Percentiles rank a stretch among this genome's conserved stretches.
Evolutionary conservation across 768 basidiomycete genomes (phyloP).

Genomic region (Hydnomerulius pinastri): DNA sequence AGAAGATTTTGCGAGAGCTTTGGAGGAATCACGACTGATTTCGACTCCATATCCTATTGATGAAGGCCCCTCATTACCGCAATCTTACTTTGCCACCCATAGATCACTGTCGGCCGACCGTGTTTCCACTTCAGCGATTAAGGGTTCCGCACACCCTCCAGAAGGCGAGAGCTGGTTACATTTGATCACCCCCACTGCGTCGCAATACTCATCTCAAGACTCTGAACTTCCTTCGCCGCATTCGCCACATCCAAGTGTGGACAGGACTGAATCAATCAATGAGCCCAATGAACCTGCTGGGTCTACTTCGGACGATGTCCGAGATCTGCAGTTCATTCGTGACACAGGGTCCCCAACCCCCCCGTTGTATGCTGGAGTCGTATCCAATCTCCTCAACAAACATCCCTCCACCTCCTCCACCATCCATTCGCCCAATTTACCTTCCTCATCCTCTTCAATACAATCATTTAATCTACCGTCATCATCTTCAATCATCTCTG

Average conservation of each 20-base stretch:
- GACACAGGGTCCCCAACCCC: slow-evolving; percentile 16
- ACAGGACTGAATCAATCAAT: slow-evolving; percentile 14
- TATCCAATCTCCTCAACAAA: slow-evolving; percentile 21
- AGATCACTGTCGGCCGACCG: slow-evolving; percentile 13
- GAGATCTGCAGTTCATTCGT: background rate
- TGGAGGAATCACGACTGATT: slow-evolving; percentile 52
- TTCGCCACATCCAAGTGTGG: slow-evolving; percentile 21
- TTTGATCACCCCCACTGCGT: slow-evolving; percentile 28
- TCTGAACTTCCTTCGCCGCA: slow-evolving; percentile 32
- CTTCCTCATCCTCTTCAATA: slow-evolving; percentile 11
- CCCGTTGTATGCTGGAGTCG: slow-evolving; percentile 26
- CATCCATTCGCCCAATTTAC: slow-evolving; percentile 6
- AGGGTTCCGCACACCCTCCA: slow-evolving; percentile 14
- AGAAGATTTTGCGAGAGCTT: slow-evolving; percentile 62
- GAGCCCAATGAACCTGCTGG: slow-evolving; percentile 5
- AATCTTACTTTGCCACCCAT: slow-evolving; percentile 9
- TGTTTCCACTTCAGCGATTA: slow-evolving; percentile 17
- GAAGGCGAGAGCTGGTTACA: slow-evolving; percentile 35
- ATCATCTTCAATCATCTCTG: slow-evolving; percentile 4
- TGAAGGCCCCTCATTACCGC: background rate
- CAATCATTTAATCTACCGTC: slow-evolving; percentile 8
- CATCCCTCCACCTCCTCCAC: slow-evolving; percentile 12
- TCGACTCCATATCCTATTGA: slow-evolving; percentile 14
- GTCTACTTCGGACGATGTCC: slow-evolving; percentile 7
- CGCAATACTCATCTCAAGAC: slow-evolving; percentile 10